Evolutionary conservation across 805 yeast species (phyloP), one percentile per base, ranked within the genome.

Genomic region (Wickerhamiella vanderwaltii): DNA sequence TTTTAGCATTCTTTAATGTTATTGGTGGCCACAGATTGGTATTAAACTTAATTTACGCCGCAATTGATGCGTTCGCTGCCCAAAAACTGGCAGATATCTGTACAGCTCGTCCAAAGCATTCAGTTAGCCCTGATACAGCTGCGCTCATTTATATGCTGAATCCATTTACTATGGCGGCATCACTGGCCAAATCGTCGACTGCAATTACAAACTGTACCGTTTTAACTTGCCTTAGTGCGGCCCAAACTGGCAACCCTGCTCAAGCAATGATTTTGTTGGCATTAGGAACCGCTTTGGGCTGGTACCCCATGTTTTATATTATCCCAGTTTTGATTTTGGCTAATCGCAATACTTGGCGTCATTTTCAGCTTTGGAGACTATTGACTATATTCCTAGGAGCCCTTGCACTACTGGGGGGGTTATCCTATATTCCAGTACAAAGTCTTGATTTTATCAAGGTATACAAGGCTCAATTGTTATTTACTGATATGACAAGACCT

Each of bases 111-210:
- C 43, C 50, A 13, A 44, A 44, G 19, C 38, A 45, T 40, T 51
- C 56, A 15, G 43, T 45, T 47, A 35, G 49, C 41, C 69, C 72
- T 30, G 65, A 67, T 58, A 54, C 72, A 25, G 67, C 77, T 12
- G 77, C 79, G 1, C 62, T 79, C 11, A 66, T 79, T 39, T 88
- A 80, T 57, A 67, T 80, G 23, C 69, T 85, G 54, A 91, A 86
- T 56, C 98, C 98, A 6, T 64, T 87, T 51, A 63, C 76, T n/a
- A 58, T 86, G 2, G 58, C 84, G 39, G 70, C 87, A 9, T 70
- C 77, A 33, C 63, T 81, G 36, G 69, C 91, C 4, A 75, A 76
- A 50, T 79, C 94, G 0, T 73, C 94, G 0, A 62, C 68, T 16
- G 51, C 71, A 1, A 68, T 88, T 54, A 65, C 79, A 6, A 75